Evolutionary conservation across 2,329 filamentous ascomycete genomes (phyloP).

Genomic region (Penicillium thymicola): DNA sequence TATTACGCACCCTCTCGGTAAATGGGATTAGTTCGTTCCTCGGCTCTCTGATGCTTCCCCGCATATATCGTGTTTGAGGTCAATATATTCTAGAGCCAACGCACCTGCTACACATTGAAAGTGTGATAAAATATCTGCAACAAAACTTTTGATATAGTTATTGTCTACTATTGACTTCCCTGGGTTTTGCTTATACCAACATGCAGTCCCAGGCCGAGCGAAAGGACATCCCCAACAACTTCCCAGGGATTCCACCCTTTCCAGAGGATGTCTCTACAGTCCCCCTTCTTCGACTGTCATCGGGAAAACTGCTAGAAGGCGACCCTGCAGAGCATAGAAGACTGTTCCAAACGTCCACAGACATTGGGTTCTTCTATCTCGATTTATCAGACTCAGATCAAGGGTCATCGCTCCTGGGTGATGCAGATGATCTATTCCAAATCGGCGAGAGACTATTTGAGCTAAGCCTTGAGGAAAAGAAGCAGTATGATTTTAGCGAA

Average conservation of each 20-base stretch:
- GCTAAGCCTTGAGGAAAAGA: slow-evolving; percentile 50
- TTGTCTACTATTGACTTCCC: neutral
- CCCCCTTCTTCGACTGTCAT: slow-evolving; percentile 44
- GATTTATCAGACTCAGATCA: slow-evolving; percentile 42
- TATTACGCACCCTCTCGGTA: neutral
- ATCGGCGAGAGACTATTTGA: slow-evolving; percentile 49
- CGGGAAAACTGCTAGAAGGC: slow-evolving; percentile 37
- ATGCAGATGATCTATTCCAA: slow-evolving; percentile 47
- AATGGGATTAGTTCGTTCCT: slow-evolving; percentile 5
- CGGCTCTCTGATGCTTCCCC: slow-evolving; percentile 20
- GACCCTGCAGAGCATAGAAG: slow-evolving; percentile 35
- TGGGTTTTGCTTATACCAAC: neutral
- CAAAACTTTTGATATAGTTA: neutral
- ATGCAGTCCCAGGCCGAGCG: slow-evolving; percentile 4
- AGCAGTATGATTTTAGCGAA: slow-evolving; percentile 52
- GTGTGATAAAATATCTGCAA: neutral
- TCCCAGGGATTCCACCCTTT: slow-evolving; percentile 39
- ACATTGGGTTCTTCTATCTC: slow-evolving; percentile 58
- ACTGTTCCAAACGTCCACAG: slow-evolving; percentile 41
- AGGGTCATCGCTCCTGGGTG: slow-evolving; percentile 41
- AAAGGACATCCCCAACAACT: slow-evolving; percentile 15
- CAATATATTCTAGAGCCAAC: neutral
- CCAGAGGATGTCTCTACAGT: slow-evolving; percentile 43
- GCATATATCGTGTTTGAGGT: slow-evolving; percentile 10
- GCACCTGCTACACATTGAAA: neutral